Evolutionary conservation across 805 yeast genomes (phyloP), one percentile per base, ranked within the genome.

Genomic region (Barnettozyma sp.): DNA sequence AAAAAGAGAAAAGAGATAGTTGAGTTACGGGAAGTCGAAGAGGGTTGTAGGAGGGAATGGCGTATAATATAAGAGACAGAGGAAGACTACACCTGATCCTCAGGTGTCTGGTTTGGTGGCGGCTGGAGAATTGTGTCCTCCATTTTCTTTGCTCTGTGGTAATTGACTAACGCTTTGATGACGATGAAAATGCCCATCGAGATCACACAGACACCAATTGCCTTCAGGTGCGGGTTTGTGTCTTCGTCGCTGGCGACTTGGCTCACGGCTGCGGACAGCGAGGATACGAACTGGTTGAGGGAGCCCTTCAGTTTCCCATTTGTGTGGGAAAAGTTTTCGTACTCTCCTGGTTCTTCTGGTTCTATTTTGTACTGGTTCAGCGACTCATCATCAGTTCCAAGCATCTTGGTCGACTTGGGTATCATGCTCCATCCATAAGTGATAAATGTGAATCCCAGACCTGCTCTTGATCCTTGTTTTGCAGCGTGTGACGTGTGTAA

Each of bases 401-500:
- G 49, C 18, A 46, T 50, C n/a, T n/a, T n/a, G 38, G 45, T 51
- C 5, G 55, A 59, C 57, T 39, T 60, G 2, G 82, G 80, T 24
- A 73, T 59, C 62, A 75, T 66, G 22, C 68, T 62, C 43, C 69
- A 71, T 3, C 83, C 95, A 45, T 78, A 76, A 36, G 79, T 74
- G 35, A 90, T 65, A 44, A 92, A 71, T 0, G 95, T 86, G 41
- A 83, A 54, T 3, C 97, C 97, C 39, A 92, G 62, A 0, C 98
- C 98, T 14, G 90, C 82, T 42, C 95, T 68, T 2, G 97, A 81
- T 3, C 98, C 98, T 52, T 88, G 88, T 55, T 85, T 86, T 4
- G 97, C 95, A 5, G 97, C 97, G 56, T 92, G 98, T 3, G 97
- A 84, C 1, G 97, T 90, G 59, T 92, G 97, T 36, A 92, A 66